These are phyloP conservation scores for Sporothrix phasma DNA, from an alignment of 2,329 filamentous ascomycete species.

Conservation along the genomic window DNA sequence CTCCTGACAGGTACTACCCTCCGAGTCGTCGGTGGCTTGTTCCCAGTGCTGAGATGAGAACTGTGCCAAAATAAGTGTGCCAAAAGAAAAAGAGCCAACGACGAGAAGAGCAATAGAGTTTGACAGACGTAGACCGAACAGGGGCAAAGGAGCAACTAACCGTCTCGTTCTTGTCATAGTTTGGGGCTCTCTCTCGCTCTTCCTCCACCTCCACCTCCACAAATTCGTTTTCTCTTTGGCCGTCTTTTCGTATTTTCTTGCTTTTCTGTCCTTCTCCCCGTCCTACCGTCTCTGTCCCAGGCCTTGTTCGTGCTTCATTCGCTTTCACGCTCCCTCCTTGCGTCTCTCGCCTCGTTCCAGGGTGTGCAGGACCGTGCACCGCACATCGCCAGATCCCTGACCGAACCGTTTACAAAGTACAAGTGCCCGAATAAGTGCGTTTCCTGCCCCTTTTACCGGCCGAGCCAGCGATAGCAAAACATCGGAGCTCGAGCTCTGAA, in stretches of 20 bases:
- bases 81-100: too few species aligned
- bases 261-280: not conserved
- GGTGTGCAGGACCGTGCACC: not conserved
- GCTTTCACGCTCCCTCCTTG: not conserved
- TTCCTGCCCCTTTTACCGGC: not conserved
- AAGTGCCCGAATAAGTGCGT: too few species aligned
- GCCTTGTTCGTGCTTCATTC: not conserved
- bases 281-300: not conserved
- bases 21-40: too few species aligned
- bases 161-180: not conserved
- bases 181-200: not conserved
- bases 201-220: too few species aligned
- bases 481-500: not conserved
- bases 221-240: not conserved
- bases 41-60: not conserved
- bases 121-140: not conserved
- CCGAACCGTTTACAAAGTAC: not conserved
- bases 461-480: not conserved
- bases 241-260: not conserved
- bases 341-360: not conserved
- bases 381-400: not conserved
- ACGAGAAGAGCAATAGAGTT: not conserved
- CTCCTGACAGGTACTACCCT: not conserved
- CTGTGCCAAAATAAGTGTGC: not conserved
- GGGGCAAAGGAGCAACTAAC: conserved; percentile 3